Evolutionary conservation across 352 stramenopile species (phyloP).

Genomic region (Pythium aphanidermatum): DNA sequence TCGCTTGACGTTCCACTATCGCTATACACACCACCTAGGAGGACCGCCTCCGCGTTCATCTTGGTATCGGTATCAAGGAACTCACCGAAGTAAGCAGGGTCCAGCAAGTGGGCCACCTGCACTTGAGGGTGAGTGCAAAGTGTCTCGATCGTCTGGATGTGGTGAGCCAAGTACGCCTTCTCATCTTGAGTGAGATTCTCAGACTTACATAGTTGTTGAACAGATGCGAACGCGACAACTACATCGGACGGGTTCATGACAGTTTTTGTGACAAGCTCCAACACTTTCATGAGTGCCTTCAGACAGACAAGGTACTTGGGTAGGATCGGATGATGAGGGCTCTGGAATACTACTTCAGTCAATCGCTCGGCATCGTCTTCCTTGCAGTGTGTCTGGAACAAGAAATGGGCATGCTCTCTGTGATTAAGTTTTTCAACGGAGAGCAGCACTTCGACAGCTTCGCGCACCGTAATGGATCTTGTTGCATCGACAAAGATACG

Average conservation of each 20-base stretch:
- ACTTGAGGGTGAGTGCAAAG: constrained; percentile 17
- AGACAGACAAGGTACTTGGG: background rate
- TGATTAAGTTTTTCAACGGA: too few species aligned
- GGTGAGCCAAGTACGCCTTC: constrained; percentile 16
- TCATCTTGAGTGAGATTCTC: constrained; percentile 19
- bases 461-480: too few species aligned
- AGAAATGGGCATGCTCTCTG: too few species aligned
- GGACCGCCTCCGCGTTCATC: constrained; percentile 23
- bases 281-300: background rate
- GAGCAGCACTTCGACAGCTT: too few species aligned
- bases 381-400: too few species aligned
- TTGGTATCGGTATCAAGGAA: constrained; percentile 28
- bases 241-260: constrained; percentile 25
- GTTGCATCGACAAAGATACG: too few species aligned
- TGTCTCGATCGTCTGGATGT: constrained; percentile 21
- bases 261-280: background rate
- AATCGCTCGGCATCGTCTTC: too few species aligned
- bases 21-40: too few species aligned
- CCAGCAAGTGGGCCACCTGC: constrained; percentile 31
- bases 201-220: constrained; percentile 19
- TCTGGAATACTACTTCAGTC: too few species aligned
- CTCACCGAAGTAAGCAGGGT: constrained; percentile 36
- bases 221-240: constrained; percentile 21
- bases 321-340: too few species aligned
- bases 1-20: background rate